Evolutionary conservation across 176 grass and related monocot species (phyloP).

Genomic region (Avena sativa): DNA sequence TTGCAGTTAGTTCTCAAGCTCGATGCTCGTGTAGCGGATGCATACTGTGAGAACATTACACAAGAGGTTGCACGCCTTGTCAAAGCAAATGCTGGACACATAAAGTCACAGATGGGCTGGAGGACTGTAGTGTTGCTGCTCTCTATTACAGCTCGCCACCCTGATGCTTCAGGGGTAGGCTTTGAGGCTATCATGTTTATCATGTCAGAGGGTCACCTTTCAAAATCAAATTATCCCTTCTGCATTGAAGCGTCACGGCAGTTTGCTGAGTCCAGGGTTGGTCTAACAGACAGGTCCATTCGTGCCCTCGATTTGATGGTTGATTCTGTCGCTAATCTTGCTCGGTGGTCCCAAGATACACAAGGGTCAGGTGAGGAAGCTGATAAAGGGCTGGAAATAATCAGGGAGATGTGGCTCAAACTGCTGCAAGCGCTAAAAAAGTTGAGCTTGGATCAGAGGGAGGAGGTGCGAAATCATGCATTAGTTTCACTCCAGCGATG

Average conservation of each 20-base stretch:
- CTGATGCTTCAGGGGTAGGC: conserved; percentile 85
- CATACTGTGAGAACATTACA: conserved; percentile 94
- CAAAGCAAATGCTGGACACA: conserved; percentile 82
- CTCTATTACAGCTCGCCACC: conserved; percentile 94
- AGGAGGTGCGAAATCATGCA: conserved; percentile 93
- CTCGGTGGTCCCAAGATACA: conserved; percentile 72
- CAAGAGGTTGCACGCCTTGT: conserved; percentile 86
- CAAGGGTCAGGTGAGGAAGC: conserved; percentile 71
- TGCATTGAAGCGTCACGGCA: conserved; percentile 88
- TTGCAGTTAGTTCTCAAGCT: conserved; percentile 95
- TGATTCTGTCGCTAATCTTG: conserved; percentile 69
- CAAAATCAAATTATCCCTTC: conserved; percentile 75
- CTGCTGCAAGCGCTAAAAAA: conserved; percentile 82
- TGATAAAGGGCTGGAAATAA: conserved; percentile 74
- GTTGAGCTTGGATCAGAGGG: conserved; percentile 87
- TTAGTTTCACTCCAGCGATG: conserved; percentile 76
- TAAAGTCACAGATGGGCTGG: conserved; percentile 95
- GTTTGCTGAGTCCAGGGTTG: conserved; percentile 91
- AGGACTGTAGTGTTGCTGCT: conserved; percentile 81
- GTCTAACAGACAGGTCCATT: conserved; percentile 73
- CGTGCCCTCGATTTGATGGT: conserved; percentile 87
- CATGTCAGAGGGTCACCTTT: conserved; percentile 90
- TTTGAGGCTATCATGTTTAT: conserved; percentile 90
- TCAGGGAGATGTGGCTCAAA: conserved; percentile 97
- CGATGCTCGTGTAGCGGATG: conserved; percentile 92